Conservation (phyloP, 495 filamentous ascomycete species). For the Glonium stellatum region DNA sequence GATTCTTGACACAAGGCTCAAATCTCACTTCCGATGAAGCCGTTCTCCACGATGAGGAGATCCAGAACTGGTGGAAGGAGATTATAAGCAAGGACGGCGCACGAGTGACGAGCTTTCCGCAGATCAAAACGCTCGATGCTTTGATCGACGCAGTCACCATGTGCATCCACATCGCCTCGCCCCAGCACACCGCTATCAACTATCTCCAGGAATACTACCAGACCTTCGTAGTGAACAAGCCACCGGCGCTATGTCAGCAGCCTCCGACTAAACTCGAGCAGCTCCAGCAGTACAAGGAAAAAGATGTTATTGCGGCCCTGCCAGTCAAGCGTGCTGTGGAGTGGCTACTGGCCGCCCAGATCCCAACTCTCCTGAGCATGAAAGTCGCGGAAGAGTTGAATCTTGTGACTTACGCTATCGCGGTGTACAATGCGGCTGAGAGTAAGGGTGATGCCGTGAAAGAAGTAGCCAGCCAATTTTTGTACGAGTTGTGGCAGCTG, state of each 20-base stretch:
- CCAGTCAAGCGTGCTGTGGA: conserved; percentile 38
- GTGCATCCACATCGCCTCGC: conserved; percentile 48
- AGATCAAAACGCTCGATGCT: conserved; percentile 26
- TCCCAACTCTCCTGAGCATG: conserved; percentile 43
- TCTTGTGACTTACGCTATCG: conserved; percentile 35
- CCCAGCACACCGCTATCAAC: conserved; percentile 45
- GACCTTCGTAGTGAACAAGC: conserved; percentile 42
- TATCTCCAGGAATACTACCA: conserved; percentile 48
- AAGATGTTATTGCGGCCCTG: conserved; percentile 37
- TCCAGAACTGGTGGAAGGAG: conserved; percentile 39
- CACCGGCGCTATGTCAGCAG: conserved; percentile 35
- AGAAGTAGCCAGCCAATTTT: no score
- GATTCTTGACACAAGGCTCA: conserved; percentile 28
- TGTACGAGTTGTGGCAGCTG: no score
- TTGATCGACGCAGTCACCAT: conserved; percentile 39
- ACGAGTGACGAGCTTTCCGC: conserved; percentile 34
- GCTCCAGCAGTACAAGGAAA: conserved; percentile 31
- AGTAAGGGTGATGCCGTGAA: no score
- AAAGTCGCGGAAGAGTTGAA: conserved; percentile 37
- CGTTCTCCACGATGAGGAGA: conserved; percentile 30
- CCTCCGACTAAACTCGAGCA: conserved; percentile 31
- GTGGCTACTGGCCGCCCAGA: conserved; percentile 40
- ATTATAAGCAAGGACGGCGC: conserved; percentile 30
- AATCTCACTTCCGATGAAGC: conserved; percentile 17
- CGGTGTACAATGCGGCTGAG: no score